Evolutionary conservation across 208 protist species (phyloP), one percentile per base, ranked within the genome.

Genomic region (Acanthamoeba healyi): DNA sequence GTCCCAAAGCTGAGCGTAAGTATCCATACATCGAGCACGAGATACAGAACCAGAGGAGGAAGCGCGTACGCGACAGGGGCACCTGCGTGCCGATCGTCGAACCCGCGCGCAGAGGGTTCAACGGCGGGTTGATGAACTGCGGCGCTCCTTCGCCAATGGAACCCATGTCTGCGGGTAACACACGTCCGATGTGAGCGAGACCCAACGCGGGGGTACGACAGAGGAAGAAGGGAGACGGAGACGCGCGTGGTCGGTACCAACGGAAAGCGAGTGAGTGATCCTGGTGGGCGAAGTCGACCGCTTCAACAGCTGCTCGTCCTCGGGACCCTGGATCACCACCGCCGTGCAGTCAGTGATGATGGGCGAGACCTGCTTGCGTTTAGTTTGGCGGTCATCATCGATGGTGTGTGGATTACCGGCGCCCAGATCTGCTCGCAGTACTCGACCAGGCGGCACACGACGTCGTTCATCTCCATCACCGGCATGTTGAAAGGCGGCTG

Each of bases 381-480:
- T 72, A 26, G 63, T 17, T 72, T 72, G n/a, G 32, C n/a, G 5
- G 4, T 38, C 6, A 38, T 72, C 17, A 10, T 72, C 17, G 24
- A 10, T 72, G 4, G 19, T 4, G 6, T n/a, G 3, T 38, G 74
- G 46, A 38, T 38, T 81, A 93, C 88, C 24, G 40, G 88, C 19
- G 58, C 88, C 88, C 88, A 93, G n/a, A 93, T 81, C 24, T 77
- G n/a, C n/a, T 74, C 46, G 65, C 42, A 93, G 36, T 81, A 40
- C 32, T 93, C 65, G 29, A 93, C 88, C 32, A 93, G 40, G n/a
- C 32, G 49, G 44, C 46, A 51, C 42, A 93, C 88, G 32, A 63
- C 88, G 26, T 82, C 46, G 51, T 93, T 93, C 88, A 93, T 82
- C 63, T 93, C 46, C 88, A 93, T 93, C 29, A 82, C 65, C n/a